Percentiles rank a stretch among this genome's conserved stretches.
These are phyloP conservation scores for Agaricus bisporus DNA, from an alignment of 768 basidiomycete species.

Conservation along the genomic window DNA sequence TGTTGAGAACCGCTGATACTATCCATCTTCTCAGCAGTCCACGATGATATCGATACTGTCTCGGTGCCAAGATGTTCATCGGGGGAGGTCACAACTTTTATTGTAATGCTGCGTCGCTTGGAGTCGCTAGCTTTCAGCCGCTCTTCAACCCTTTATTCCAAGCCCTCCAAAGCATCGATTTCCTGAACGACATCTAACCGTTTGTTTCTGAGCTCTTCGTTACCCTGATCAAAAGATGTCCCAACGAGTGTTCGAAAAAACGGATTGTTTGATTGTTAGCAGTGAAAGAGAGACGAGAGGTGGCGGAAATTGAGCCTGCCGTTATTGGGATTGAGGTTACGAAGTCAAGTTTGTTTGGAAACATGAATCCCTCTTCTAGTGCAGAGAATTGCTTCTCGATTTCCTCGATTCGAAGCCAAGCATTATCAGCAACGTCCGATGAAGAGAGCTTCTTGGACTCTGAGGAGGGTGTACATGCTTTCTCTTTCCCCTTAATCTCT, in stretches of 20 bases:
- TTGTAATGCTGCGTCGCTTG: constrained; percentile 10
- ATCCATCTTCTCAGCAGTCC: too few species aligned
- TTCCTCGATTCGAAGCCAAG: constrained; percentile 32
- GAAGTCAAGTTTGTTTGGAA: constrained; percentile 37
- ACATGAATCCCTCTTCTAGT: constrained; percentile 31
- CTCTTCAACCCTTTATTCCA: constrained; percentile 45
- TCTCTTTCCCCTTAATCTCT: constrained; percentile 21
- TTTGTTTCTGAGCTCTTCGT: constrained; percentile 39
- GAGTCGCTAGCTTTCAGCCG: constrained; percentile 26
- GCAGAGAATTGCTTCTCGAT: constrained; percentile 36
- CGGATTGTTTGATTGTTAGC: constrained; percentile 54
- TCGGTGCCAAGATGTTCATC: background rate
- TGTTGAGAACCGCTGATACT: too few species aligned
- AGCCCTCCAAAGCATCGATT: constrained; percentile 53
- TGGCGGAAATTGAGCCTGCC: constrained; percentile 15
- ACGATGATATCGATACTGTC: background rate
- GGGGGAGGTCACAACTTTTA: constrained; percentile 2
- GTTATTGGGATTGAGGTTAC: constrained; percentile 23
- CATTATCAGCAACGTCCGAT: constrained; percentile 23
- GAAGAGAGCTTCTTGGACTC: constrained; percentile 11
- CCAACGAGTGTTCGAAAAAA: constrained; percentile 56
- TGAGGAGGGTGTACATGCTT: constrained; percentile 12
- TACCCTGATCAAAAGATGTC: constrained; percentile 46
- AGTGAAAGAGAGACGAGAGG: constrained; percentile 48
- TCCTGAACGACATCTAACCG: constrained; percentile 49